phyloP scores from a whole-genome alignment of 2,329 filamentous ascomycete genomes.

The Polytolypa hystricis region DNA sequence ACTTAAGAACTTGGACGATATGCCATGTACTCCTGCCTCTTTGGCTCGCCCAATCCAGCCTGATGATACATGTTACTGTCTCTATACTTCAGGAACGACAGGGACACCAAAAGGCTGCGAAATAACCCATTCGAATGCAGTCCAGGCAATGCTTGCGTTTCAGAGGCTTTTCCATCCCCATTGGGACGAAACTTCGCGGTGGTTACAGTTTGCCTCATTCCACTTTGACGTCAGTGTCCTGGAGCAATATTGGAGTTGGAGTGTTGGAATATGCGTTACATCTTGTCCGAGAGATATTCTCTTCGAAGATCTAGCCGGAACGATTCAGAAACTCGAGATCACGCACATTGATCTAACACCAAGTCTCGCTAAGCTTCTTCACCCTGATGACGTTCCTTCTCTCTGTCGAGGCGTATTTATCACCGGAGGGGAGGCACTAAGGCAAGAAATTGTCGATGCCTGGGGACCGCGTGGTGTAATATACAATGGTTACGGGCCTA shows the following conservation, averaged over 20 bases:
- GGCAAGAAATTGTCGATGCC: constrained; percentile 74
- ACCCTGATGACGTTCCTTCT: constrained; percentile 68
- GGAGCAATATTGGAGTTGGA: constrained; percentile 95
- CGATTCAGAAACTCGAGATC: constrained; percentile 61
- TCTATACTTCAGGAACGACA: constrained; percentile 82
- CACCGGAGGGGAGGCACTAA: constrained; percentile 78
- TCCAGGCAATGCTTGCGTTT: constrained; percentile 84
- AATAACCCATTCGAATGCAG: constrained; percentile 76
- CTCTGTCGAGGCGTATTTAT: constrained; percentile 81
- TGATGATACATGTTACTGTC: constrained; percentile 61
- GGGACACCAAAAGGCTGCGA: constrained; percentile 80
- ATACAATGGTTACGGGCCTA: constrained; percentile 88
- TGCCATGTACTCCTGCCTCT: constrained; percentile 25
- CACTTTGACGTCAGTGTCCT: constrained; percentile 91
- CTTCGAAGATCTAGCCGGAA: constrained; percentile 66
- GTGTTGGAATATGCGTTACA: constrained; percentile 73
- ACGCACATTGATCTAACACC: constrained; percentile 90
- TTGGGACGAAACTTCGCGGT: constrained; percentile 63
- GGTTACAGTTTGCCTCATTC: constrained; percentile 87
- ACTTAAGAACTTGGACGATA: constrained; percentile 21
- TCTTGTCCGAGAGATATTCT: constrained; percentile 74
- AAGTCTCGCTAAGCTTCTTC: constrained; percentile 66
- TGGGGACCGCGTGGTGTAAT: constrained; percentile 76
- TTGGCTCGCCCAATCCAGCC: constrained; percentile 29
- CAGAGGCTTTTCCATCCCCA: constrained; percentile 63